Base-by-base conservation (phyloP, 2,329 filamentous ascomycete genomes). In the Hypoxylon sp. region DNA sequence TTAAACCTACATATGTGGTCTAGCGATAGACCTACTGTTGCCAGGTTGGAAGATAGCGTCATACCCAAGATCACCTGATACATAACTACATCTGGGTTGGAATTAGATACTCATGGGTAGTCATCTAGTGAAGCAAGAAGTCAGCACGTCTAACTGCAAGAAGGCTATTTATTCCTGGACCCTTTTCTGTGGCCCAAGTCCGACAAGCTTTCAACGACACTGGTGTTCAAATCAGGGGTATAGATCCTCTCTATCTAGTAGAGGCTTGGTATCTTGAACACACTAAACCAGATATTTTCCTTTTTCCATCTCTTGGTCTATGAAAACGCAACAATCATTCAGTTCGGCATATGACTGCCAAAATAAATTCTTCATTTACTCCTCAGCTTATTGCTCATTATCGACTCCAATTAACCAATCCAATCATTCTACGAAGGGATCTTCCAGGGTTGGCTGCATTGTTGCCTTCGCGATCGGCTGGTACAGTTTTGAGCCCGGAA, bases 231-330 rank as follows among this genome's bases (percentile, higher is more conserved):
- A 38, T 38, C 20, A n/a, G 48, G 55, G 48, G 48, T 52, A 60
- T 60, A 45, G 22, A 52, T 64, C 42, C 44, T 54, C 24, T 53
- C 33, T 54, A 40, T 51, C n/a, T 18, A 22, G 28, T 54, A 54
- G 26, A 52, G 38, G 9, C 38, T 53, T 54, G 59, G 58, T 62
- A 62, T 65, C 58, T 61, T 66, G 7, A 51, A 36, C 54, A 53
- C 54, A 20, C 45, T 16, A 26, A 30, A 26, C 8, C 7, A 16
- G 6, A 18, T 11, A 44, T 24, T 33, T 40, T 36, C 36, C 24
- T n/a, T 45, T 38, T 32, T 44, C 32, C 48, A 20, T n/a, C 28
- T 51, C 33, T 38, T 18, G 24, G 24, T 8, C 33, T 8, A 52
- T 30, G n/a, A 50, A 16, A 51, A 36, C 22, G 26, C 32, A 24